Evolutionary conservation across 176 grass and related monocot genomes (phyloP), one percentile per base, ranked within the genome.

Genomic region (Secale cereale): DNA sequence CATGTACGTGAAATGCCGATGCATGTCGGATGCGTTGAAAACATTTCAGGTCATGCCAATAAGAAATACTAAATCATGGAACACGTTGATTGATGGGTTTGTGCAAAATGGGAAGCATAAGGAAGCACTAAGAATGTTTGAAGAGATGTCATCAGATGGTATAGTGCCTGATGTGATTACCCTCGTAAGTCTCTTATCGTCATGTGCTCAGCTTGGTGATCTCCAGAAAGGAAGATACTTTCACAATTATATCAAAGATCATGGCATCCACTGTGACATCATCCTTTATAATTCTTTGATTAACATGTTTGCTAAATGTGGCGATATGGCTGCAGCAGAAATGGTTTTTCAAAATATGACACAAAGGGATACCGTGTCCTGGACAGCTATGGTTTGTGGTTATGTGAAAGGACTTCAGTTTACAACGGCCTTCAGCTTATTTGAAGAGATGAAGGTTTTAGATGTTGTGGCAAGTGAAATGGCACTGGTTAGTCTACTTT

Each of bases 301-400:
- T 37, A 93, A 92, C 86, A 98, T 90, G 93, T 98, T 95, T 75
- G 86, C 95, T 20, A 98, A 95, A 88, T 95, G 95, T 64, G 85
- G 89, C 6, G 85, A 98, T 75, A 85, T 98, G 72, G 30, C 35
- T 36, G 85, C 57, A 82, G 92, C 91, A 52, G 80, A 91, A 59
- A 28, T 76, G 20, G 69, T 91, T 83, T 98, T 98, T 57, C 14
- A 30, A 48, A 29, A 61, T 61, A 87, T 98, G 93, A 65, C 74
- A 56, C 26, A 78, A 28, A 93, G 46, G 82, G 92, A 93, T 91
- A 83, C 87, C 4, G 82, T 95, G 67, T 98, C 92, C 8, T 95
- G 92, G 95, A 93, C 92, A 79, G 88, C 89, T 54, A 88, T 98
- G 87, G 52, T 98, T 79, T 91, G 92, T 62, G 89, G 91, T 81